Percentiles rank a stretch among this genome's conserved stretches.
Conservation (phyloP, 1,284 basidiomycete genomes). For the Trametes pubescens region DNA sequence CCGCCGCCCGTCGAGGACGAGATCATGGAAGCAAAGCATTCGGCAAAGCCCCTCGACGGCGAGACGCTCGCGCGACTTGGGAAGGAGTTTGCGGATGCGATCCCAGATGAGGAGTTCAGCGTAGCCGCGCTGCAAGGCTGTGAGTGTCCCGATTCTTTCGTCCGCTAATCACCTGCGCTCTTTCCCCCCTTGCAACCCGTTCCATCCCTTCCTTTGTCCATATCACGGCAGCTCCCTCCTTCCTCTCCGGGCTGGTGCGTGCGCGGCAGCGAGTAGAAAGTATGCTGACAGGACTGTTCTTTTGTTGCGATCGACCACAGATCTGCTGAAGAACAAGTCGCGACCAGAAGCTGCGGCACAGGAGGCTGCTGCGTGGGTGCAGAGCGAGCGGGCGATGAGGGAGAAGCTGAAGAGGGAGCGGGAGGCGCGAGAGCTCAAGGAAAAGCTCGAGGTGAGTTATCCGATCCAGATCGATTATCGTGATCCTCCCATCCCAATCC, state of each 20-base stretch:
- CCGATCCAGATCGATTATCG: slow-evolving; percentile 40
- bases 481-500: slow-evolving; percentile 15
- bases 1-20: slow-evolving; percentile 71
- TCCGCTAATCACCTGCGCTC: slow-evolving; percentile 25
- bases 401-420: slow-evolving; percentile 75
- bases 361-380: slow-evolving; percentile 73
- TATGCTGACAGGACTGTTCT: slow-evolving; percentile 36
- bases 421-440: slow-evolving; percentile 68
- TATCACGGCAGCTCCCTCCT: slow-evolving; percentile 8
- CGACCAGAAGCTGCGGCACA: slow-evolving; percentile 75
- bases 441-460: slow-evolving; percentile 66
- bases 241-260: slow-evolving; percentile 36
- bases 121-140: slow-evolving; percentile 88
- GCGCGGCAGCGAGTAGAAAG: slow-evolving; percentile 23
- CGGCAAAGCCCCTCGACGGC: slow-evolving; percentile 68
- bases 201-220: slow-evolving; percentile 9
- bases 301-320: slow-evolving; percentile 45
- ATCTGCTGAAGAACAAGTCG: slow-evolving; percentile 83
- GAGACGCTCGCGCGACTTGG: slow-evolving; percentile 69
- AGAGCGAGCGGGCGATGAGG: slow-evolving; percentile 72
- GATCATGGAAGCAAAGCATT: slow-evolving; percentile 63
- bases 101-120: slow-evolving; percentile 83
- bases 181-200: slow-evolving; percentile 4
- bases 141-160: slow-evolving; percentile 52
- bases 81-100: slow-evolving; percentile 74